Evolutionary conservation across 352 stramenopile genomes (phyloP).

Genomic region (Saprolegnia parasitica): DNA sequence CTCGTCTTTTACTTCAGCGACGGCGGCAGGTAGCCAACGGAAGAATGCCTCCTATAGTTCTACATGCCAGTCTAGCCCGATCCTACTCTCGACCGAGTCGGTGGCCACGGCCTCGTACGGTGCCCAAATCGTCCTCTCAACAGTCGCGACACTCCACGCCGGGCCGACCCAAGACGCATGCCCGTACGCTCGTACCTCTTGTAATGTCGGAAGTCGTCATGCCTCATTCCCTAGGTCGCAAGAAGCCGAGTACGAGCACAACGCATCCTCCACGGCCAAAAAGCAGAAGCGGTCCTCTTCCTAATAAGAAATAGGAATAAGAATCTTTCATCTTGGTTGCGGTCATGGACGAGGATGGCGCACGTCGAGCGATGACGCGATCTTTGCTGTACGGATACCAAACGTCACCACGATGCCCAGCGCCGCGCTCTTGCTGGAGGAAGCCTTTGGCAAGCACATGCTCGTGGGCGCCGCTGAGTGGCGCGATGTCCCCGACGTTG

Average conservation of each 20-base stretch:
- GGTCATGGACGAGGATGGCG: no score
- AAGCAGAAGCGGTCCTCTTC: neutral
- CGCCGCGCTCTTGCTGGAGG: slow-evolving; percentile 33
- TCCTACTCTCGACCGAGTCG: slow-evolving; percentile 68
- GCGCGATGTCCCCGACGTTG: slow-evolving; percentile 40
- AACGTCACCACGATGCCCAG: neutral
- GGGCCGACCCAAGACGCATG: slow-evolving; percentile 45
- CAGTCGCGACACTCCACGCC: slow-evolving; percentile 73
- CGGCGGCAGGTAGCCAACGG: slow-evolving; percentile 46
- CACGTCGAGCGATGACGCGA: no score
- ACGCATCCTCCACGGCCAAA: neutral
- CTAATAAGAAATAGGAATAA: no score
- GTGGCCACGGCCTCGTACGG: slow-evolving; percentile 61
- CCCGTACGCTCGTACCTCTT: slow-evolving; percentile 33
- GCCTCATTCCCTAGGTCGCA: slow-evolving; percentile 26
- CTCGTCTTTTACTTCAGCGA: slow-evolving; percentile 67
- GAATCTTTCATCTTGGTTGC: no score
- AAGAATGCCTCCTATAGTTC: neutral
- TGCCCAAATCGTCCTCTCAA: slow-evolving; percentile 80
- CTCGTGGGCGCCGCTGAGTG: slow-evolving; percentile 42
- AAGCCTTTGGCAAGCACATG: slow-evolving; percentile 40
- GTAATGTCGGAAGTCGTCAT: no score
- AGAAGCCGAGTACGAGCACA: slow-evolving; percentile 24
- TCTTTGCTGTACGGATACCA: no score
- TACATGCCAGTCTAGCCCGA: slow-evolving; percentile 40